Base-by-base conservation (phyloP, 345 rosid genomes). In the Eucalyptus decipiens region DNA sequence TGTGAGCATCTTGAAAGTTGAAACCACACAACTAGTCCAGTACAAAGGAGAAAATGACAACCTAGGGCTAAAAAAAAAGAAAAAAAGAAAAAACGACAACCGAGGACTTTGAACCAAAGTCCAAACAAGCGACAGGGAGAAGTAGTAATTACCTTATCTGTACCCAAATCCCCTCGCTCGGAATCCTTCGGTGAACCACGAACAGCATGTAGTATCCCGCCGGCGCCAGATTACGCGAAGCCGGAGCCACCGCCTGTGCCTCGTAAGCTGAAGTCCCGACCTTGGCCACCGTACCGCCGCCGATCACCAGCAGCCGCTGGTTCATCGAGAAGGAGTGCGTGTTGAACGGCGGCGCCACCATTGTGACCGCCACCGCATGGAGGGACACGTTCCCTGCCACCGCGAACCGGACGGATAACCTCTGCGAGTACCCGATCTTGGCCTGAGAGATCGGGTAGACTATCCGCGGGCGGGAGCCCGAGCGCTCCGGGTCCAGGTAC, bases 281-380 rank as follows among this genome's bases (percentile, higher is more conserved):
- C 10, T 43, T 62, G 65, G 24, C 17, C 37, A 86, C 89, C 14
- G 50, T 81, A 17, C 40, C 87, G 60, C 45, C 80, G 10, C 87
- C 90, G 62, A 94, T 67, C 89, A 91, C 92, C 34, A 94, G 89
- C 89, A 94, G 28, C 81, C 95, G 89, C 67, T 94, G 94, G 43
- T 93, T 92, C 89, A 92, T 93, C 23, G 94, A 91, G 80, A 90
- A 94, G 8, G 94, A 92, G 88, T 94, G 95, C 43, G 95, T 94
- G n/a, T 93, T 90, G 49, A 94, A 94, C 15, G 94, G 91, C 14
- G 94, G 92, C 45, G 90, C 88, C 24, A 87, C 85, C 88, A 90
- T 90, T 5, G 89, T 90, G n/a, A 91, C 90, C 48, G 80, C 34
- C 49, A 90, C 83, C 9, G 86, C 67, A 42, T 8, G n/a, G 16